Evolutionary conservation across 2,329 filamentous ascomycete genomes (phyloP), one percentile per base, ranked within the genome.

Genomic region (Zymoseptoria ardabiliae): DNA sequence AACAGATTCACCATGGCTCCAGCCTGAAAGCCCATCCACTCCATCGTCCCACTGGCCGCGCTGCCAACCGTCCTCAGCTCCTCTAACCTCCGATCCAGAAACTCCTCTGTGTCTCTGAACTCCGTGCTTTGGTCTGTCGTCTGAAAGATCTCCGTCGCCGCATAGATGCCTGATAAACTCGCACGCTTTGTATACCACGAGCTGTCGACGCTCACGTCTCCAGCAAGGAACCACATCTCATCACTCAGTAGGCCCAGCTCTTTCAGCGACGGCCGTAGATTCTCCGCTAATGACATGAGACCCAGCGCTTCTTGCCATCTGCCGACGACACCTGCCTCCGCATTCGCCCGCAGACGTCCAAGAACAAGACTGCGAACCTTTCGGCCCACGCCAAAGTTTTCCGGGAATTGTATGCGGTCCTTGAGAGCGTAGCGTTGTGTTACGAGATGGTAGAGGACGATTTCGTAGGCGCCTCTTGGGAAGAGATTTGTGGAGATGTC

Each of bases 241-340:
- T 97, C 93, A n/a, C 88, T 83, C 4, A 99, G 84, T 54, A 83
- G 79, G 50, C 88, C 86, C 3, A 99, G 83, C 76, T 97, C 94
- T 51, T 81, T 81, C 2, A 97, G 72, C 0, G 91, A 92, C 8
- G 84, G 77, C 0, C 90, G 84, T 35, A 95, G 82, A 73, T 93
- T 88, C 61, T 82, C 84, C 0, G 91, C 89, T 59, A 95, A 86
- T 4, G 91, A 91, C 89, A 97, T 96, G 62, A 96, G 79, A 3
- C 90, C 91, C 2, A 97, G 81, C 51, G 93, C 94, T 82, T 95
- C 91, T 76, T 96, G 90, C 91, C 90, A 96, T 55, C 87, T 83
- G 61, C 84, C 81, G 56, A 93, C 83, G 30, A 97, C 78, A 8
- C 67, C 67, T 2, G 66, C 65, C 8, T 85, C 79, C 60, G 75